phyloP scores from a whole-genome alignment of 1,284 basidiomycete genomes.

The Dichomitus squalens region DNA sequence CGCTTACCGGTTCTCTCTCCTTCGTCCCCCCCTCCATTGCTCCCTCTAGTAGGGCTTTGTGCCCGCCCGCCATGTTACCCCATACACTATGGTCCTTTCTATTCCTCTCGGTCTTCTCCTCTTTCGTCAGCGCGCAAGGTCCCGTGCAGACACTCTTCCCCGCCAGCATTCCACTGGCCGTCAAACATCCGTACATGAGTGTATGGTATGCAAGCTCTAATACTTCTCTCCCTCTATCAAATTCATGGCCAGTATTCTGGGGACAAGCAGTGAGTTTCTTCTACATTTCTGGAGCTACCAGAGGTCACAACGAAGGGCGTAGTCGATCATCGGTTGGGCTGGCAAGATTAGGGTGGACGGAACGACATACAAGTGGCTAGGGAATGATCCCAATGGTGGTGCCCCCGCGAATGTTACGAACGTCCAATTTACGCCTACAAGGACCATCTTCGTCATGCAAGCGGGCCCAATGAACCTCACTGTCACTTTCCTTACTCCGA shows the following conservation, averaged over 20 bases:
- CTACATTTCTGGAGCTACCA: neutral
- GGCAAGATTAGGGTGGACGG: slow-evolving; percentile 27
- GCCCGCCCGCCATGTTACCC: slow-evolving; percentile 4
- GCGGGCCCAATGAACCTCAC: slow-evolving; percentile 25
- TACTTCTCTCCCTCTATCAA: neutral
- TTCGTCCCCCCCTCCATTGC: neutral
- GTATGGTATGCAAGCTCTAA: slow-evolving; percentile 9
- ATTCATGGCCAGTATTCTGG: slow-evolving; percentile 15
- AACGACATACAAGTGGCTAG: slow-evolving; percentile 24
- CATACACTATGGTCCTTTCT: slow-evolving; percentile 10
- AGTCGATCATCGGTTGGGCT: slow-evolving; percentile 17
- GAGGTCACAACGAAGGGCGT: neutral
- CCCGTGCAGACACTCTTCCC: slow-evolving; percentile 16
- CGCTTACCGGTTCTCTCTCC: too few species aligned
- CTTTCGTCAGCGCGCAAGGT: slow-evolving; percentile 12
- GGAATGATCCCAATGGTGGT: neutral
- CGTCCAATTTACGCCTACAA: slow-evolving; percentile 20
- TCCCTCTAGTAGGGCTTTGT: neutral
- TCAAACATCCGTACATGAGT: slow-evolving; percentile 18
- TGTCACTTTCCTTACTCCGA: slow-evolving; percentile 25
- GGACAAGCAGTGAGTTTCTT: neutral
- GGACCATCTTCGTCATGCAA: slow-evolving; percentile 19
- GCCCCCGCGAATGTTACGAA: slow-evolving; percentile 6
- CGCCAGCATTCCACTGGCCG: slow-evolving; percentile 14
- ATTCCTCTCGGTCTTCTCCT: slow-evolving; percentile 6